Evolutionary conservation across 2,329 filamentous ascomycete genomes (phyloP).

Genomic region (Fusarium sp.): DNA sequence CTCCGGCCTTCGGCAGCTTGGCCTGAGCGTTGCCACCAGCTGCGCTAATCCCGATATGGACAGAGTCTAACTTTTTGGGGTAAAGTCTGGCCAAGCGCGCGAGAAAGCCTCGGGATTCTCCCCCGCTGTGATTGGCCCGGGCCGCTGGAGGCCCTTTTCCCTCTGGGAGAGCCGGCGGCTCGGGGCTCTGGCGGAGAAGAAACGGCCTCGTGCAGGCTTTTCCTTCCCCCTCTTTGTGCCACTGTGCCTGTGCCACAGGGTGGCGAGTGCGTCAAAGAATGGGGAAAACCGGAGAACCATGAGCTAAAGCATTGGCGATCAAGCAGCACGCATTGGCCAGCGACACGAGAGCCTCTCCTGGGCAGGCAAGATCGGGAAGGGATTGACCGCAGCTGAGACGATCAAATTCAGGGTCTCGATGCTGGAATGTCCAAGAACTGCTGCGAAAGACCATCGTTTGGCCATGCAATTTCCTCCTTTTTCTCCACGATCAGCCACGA

Average conservation of each 20-base stretch:
- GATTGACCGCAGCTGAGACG: slow-evolving; percentile 28
- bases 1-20: slow-evolving; percentile 47
- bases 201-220: slow-evolving; percentile 34
- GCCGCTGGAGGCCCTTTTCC: slow-evolving; percentile 37
- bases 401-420: slow-evolving; percentile 37
- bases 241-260: slow-evolving; percentile 44
- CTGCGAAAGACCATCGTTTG: slow-evolving; percentile 9
- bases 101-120: slow-evolving; percentile 52
- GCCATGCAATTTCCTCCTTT: neutral
- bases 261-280: slow-evolving; percentile 46
- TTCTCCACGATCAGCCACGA: slow-evolving; percentile 12
- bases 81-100: slow-evolving; percentile 35
- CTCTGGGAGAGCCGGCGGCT: slow-evolving; percentile 21
- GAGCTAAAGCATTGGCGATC: slow-evolving; percentile 39
- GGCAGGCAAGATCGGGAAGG: slow-evolving; percentile 38
- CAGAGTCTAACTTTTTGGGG: slow-evolving; percentile 16
- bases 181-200: neutral
- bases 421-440: slow-evolving; percentile 38
- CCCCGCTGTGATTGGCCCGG: slow-evolving; percentile 45
- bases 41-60: slow-evolving; percentile 30
- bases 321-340: slow-evolving; percentile 33
- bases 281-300: slow-evolving; percentile 44
- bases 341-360: slow-evolving; percentile 4
- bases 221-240: neutral
- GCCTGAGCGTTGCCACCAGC: slow-evolving; percentile 39